Base-by-base conservation (phyloP, 2,329 filamentous ascomycete genomes). In the Aspergillus texensis region DNA sequence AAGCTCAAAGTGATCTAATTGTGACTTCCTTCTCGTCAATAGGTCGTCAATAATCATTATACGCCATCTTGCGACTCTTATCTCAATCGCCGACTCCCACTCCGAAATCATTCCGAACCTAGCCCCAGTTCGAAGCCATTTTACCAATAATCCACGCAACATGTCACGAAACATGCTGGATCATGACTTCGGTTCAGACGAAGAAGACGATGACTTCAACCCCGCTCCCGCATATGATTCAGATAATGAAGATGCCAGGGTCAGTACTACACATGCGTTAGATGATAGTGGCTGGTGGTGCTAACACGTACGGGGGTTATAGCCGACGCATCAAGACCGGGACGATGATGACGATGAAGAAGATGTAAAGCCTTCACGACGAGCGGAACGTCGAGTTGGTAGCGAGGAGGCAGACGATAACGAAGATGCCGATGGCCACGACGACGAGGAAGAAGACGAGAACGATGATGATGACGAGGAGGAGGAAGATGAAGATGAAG, bases 201-300 rank as follows among this genome's bases (percentile, higher is more conserved):
- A 91, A 52, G 92, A 95, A 57, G 93, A 96, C 71, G 89, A 91
- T 65, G 91, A 94, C 77, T 97, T 97, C 85, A 96, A 97, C 77
- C 94, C 93, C 57, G 88, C 85, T 56, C 89, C 90, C 24, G 90
- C 87, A 64, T 87, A 92, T 63, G 74, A 87, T 39, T 95, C 91
- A 3, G 92, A 94, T 68, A 89, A 88, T 57, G 91, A 93, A 64
- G 85, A 82, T 67, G 79, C 81, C 9, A 46, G 56, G 26, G 75
- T 79, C 59, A 34, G 67, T 64, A 45, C 45, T 66, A 65, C 62
- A 9, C 8, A 48, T 67, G 50, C 61, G 65, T 61, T 41, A 52
- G 48, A 56, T 48, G 16, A 19, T 57, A 48, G 36, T 12, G 71
- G 41, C 26, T 39, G 60, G 64, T 60, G 55, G 48, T 56, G 64